Evolutionary conservation across 2,329 filamentous ascomycete species (phyloP).

Genomic region (Dothistroma septosporum): DNA sequence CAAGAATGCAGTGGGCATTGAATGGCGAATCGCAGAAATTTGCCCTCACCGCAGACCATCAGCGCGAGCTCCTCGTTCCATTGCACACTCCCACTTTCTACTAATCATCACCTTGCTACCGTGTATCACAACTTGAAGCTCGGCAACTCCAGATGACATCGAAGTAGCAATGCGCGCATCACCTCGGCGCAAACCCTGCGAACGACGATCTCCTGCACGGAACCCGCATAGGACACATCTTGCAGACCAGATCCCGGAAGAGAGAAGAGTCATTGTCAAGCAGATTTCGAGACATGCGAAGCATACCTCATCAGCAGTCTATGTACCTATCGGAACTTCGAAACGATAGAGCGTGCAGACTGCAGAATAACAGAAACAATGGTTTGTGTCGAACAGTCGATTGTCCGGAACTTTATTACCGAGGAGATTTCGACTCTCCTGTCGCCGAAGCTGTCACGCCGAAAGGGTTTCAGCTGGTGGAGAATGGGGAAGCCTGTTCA

Average conservation of each 20-base stretch:
- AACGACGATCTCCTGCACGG: background rate
- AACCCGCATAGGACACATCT: background rate
- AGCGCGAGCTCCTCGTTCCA: too few relatives aligned
- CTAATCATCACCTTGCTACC: background rate
- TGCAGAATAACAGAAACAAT: too few relatives aligned
- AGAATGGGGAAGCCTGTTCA: background rate
- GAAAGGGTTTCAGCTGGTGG: background rate
- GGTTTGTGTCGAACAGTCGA: background rate
- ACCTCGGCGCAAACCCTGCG: background rate
- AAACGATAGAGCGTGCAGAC: too few relatives aligned
- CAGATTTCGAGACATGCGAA: background rate
- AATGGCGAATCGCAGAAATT: too few relatives aligned
- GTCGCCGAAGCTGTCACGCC: background rate
- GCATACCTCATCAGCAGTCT: background rate
- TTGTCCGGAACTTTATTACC: background rate
- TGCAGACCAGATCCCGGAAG: too few relatives aligned
- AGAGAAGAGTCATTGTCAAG: too few relatives aligned
- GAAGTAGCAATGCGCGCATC: background rate
- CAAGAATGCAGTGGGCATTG: background rate
- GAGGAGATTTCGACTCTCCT: background rate
- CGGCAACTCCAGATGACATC: background rate
- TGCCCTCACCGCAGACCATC: too few relatives aligned
- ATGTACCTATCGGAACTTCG: too few relatives aligned
- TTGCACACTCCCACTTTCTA: background rate
- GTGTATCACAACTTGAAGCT: background rate